A percentile compares a stretch with the other conserved stretches of the same genome.
Evolutionary conservation across 139 green algal species (phyloP).

Genomic region (Astrephomene gubernaculifera): DNA sequence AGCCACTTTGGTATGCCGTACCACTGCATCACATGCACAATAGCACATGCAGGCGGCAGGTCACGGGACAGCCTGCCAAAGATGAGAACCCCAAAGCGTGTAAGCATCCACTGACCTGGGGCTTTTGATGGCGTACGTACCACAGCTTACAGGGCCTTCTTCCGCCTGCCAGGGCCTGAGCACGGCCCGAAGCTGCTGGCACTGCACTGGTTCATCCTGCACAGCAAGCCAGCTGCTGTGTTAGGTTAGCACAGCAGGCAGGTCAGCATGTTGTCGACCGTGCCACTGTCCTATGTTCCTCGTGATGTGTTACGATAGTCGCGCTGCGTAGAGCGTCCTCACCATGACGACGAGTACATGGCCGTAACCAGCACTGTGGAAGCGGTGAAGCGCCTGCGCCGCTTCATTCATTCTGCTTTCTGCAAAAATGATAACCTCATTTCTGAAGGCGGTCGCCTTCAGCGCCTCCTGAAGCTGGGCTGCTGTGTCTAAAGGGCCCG

Average conservation of each 20-base stretch:
- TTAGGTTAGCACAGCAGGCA: too few species aligned
- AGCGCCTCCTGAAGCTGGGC: background rate
- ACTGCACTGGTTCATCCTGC: background rate
- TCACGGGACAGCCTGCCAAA: too few species aligned
- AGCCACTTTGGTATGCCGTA: background rate
- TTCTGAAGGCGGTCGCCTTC: background rate
- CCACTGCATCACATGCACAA: too few species aligned
- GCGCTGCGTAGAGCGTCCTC: too few species aligned
- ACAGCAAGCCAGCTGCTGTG: too few species aligned
- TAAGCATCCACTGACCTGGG: background rate
- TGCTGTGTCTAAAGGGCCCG: conserved; percentile 9
- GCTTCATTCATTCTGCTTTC: background rate
- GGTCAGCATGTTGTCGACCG: too few species aligned
- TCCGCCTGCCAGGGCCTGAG: background rate
- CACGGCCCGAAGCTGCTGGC: background rate
- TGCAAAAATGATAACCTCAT: conserved; percentile 12
- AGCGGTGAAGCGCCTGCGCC: background rate
- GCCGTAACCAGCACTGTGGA: background rate
- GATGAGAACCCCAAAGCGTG: too few species aligned
- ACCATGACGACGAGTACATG: conserved; percentile 20
- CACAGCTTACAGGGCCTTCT: conserved; percentile 4
- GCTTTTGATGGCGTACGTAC: background rate
- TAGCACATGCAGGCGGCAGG: too few species aligned
- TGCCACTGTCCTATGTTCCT: too few species aligned
- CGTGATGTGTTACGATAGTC: too few species aligned